Base-by-base conservation (phyloP, 148 eudicot genomes). In the Amaranthus hypochondriacus region DNA sequence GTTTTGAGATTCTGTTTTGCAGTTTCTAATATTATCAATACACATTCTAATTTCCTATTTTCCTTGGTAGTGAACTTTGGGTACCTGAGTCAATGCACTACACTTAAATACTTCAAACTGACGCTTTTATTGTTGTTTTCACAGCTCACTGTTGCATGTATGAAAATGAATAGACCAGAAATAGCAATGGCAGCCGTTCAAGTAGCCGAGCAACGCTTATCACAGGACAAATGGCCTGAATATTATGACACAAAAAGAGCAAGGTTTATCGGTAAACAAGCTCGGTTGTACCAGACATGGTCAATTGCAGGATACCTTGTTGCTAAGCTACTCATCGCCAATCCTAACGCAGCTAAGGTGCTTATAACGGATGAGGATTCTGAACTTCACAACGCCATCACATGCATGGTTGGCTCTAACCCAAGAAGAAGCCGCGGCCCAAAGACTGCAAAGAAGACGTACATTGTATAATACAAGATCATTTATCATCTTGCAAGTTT, bases 291-390 rank as follows among this genome's bases (percentile, higher is more conserved):
- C 77, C 93, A 91, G 78, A 91, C 96, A 12, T 91, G 93, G 96
- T 85, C 96, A 0, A 86, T 91, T 72, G 87, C 93, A n/a, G 96
- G 96, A 68, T 91, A 84, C 64, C 93, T 91, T 4, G 91, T 87
- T 2, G 73, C 96, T 6, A 91, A 89, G 73, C 84, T 79, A 9
- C 89, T 91, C 61, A 87, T 89, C 39, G 82, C 82, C 15, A 76
- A 85, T 49, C 96, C 96, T 0, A 77, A 8, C 53, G 86, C 86
- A 11, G 91, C 91, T 6, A 82, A 81, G 62, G 86, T 87, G 66
- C 68, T 91, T 70, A 76, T 77, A 47, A 84, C 78, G 0, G 87
- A 80, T 13, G 93, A 89, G 75, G 96, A 91, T 76, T 56, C 85
- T 39, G 93, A 85, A 67, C 93, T 91, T 60, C 80, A 81, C 21